Evolutionary conservation across 257 asterid species (phyloP).

Genomic region (Fraxinus anomala): DNA sequence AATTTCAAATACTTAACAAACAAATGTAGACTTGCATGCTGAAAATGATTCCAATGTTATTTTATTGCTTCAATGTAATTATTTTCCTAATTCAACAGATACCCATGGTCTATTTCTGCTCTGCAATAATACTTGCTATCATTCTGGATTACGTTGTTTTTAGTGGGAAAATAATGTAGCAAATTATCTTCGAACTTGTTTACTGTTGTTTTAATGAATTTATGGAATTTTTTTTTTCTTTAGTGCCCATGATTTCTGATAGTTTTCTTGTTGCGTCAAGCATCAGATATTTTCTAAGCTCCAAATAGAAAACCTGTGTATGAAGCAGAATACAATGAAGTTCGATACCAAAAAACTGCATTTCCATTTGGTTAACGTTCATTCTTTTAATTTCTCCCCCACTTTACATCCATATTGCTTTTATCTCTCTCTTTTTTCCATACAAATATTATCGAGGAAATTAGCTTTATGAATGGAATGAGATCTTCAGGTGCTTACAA

Average conservation of each 20-base stretch:
- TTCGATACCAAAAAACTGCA: background rate
- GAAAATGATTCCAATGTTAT: background rate
- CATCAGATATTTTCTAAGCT: background rate
- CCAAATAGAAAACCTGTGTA: background rate
- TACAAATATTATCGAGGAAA: background rate
- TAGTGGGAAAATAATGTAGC: conserved; percentile 15
- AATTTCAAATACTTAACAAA: conserved; percentile 6
- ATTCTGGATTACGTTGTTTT: background rate
- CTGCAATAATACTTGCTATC: background rate
- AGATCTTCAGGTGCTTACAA: background rate
- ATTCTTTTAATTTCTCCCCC: background rate
- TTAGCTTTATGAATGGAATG: background rate
- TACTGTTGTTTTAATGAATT: conserved; percentile 1
- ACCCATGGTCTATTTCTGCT: conserved; percentile 2
- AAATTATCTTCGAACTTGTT: background rate
- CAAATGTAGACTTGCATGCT: conserved; percentile 15
- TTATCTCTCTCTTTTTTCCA: background rate
- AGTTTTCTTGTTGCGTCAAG: background rate
- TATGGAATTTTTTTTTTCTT: background rate
- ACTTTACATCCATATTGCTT: background rate
- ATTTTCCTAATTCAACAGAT: background rate
- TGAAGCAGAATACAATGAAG: background rate
- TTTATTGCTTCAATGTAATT: conserved; percentile 4
- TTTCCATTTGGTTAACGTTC: background rate
- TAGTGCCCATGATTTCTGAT: background rate